Conservation (phyloP, 345 rosid genomes). For the Aegle marmelos region DNA sequence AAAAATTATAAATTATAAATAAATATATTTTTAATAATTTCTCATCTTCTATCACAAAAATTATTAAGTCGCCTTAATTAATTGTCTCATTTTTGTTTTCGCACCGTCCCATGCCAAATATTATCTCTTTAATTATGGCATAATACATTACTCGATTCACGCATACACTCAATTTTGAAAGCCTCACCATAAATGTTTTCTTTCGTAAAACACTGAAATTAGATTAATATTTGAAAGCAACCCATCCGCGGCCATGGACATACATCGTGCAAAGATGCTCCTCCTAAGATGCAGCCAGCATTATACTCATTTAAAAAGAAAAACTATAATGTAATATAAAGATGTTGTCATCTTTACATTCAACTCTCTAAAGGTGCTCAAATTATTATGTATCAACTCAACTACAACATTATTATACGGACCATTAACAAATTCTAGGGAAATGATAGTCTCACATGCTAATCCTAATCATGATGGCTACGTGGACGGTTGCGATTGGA, state of each 20-base stretch:
- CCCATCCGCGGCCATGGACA: not conserved
- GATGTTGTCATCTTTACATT: not conserved
- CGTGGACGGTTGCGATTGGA: not conserved
- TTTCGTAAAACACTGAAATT: too few relatives aligned
- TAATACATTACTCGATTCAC: not conserved
- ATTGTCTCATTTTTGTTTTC: too few relatives aligned
- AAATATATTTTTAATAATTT: too few relatives aligned
- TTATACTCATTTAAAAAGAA: not conserved
- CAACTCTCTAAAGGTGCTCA: not conserved
- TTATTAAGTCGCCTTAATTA: too few relatives aligned
- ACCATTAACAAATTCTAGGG: not conserved
- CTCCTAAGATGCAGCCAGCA: not conserved
- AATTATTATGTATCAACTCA: not conserved
- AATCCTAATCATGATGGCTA: not conserved
- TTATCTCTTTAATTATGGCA: too few relatives aligned
- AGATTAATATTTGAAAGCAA: not conserved
- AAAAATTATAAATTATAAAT: too few relatives aligned
- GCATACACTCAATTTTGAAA: too few relatives aligned
- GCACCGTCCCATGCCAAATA: too few relatives aligned
- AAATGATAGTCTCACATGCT: not conserved
- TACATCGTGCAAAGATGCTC: not conserved
- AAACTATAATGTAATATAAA: not conserved
- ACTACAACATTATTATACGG: not conserved
- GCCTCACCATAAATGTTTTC: too few relatives aligned
- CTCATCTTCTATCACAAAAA: too few relatives aligned